phyloP scores from a whole-genome alignment of 345 rosid species.

The Cochlearia excelsa region DNA sequence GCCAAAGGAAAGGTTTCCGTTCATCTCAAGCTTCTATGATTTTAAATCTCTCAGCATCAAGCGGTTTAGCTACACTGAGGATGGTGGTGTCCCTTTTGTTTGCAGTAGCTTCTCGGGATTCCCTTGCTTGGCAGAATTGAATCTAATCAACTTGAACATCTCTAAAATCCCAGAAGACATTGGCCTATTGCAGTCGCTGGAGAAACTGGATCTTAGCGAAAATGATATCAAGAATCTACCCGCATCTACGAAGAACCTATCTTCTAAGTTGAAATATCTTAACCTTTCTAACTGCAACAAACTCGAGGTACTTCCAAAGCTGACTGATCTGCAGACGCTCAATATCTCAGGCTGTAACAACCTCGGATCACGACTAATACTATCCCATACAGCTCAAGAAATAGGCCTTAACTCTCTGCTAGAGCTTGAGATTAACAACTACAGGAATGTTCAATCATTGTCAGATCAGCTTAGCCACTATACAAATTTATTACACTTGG shows the following conservation, averaged over 20 bases:
- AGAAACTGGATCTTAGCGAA: constrained; percentile 17
- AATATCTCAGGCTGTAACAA: constrained; percentile 10
- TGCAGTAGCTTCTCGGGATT: constrained; percentile 14
- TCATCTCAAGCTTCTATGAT: not conserved
- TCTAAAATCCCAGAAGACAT: not conserved
- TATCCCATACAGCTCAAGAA: no score
- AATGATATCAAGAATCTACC: constrained; percentile 13
- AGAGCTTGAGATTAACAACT: constrained; percentile 7
- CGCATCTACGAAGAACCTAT: not conserved
- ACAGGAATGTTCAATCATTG: not conserved
- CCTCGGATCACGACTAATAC: constrained; percentile 1
- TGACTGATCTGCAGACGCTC: constrained; percentile 9
- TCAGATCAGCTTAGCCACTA: not conserved
- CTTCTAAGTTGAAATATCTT: not conserved
- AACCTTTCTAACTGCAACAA: not conserved
- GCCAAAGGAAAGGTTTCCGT: not conserved
- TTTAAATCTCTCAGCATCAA: constrained; percentile 3
- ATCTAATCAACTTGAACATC: constrained; percentile 25
- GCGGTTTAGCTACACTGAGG: constrained; percentile 4
- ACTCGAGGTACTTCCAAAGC: not conserved
- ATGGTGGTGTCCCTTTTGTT: not conserved
- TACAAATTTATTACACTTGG: constrained; percentile 3
- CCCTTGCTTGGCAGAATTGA: constrained; percentile 7
- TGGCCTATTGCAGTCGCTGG: constrained; percentile 4
- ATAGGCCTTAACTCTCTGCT: not conserved